A percentile compares a stretch with the other conserved stretches of the same genome.
Conservation (phyloP, 805 yeast species). For the Candida vartiovaarae region DNA sequence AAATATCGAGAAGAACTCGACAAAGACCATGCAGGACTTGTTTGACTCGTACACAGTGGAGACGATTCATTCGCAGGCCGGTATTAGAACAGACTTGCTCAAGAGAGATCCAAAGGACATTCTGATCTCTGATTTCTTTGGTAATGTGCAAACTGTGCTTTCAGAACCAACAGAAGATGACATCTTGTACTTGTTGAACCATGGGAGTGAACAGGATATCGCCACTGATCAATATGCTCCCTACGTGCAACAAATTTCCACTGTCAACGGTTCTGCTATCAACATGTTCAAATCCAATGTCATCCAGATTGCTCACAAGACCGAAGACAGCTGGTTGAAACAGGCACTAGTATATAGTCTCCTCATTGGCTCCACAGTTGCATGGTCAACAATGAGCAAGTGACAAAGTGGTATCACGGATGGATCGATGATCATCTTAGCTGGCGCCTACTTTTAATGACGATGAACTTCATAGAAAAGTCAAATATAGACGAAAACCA, state of each 20-base stretch:
- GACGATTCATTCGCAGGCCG: constrained; percentile 86
- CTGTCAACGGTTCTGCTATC: constrained; percentile 10
- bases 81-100: constrained; percentile 80
- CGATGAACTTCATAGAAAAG: background rate
- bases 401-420: background rate
- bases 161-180: constrained; percentile 54
- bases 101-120: constrained; percentile 61
- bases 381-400: background rate
- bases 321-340: background rate
- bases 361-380: background rate
- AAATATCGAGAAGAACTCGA: constrained; percentile 66
- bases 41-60: constrained; percentile 80
- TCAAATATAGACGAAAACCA: background rate
- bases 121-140: constrained; percentile 86
- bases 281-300: constrained; percentile 14
- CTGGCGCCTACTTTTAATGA: no score
- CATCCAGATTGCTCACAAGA: constrained; percentile 5
- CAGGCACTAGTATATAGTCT: constrained; percentile 3
- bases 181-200: constrained; percentile 18
- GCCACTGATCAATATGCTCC: background rate
- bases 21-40: constrained; percentile 70
- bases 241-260: constrained; percentile 1
- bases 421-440: no score
- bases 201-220: constrained; percentile 1
- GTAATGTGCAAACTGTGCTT: constrained; percentile 77